Conservation (phyloP, 2,329 filamentous ascomycete species). For the Aspergillus puulaauensis region DNA sequence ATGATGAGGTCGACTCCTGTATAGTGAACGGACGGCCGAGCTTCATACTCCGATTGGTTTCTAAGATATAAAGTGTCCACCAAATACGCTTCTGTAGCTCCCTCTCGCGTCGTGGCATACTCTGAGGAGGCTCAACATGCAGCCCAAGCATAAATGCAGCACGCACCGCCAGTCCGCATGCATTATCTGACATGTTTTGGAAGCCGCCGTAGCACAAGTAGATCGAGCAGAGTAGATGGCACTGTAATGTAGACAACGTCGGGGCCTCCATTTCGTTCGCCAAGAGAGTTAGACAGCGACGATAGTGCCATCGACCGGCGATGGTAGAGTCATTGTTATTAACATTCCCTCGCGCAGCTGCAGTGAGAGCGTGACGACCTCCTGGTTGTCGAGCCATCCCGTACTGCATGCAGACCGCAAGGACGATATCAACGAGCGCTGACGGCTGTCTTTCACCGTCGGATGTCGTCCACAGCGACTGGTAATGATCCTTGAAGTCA, state of each 20-base stretch:
- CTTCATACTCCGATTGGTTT: conserved; percentile 18
- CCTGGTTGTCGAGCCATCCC: neutral
- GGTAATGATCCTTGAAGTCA: conserved; percentile 21
- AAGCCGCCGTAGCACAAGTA: conserved; percentile 5
- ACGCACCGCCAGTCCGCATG: neutral
- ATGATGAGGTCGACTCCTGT: neutral
- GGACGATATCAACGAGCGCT: conserved; percentile 21
- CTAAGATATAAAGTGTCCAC: conserved; percentile 11
- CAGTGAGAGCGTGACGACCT: neutral
- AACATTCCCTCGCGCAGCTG: neutral
- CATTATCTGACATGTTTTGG: conserved; percentile 6
- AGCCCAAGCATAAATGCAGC: conserved; percentile 2
- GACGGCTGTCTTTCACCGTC: conserved; percentile 12
- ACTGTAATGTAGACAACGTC: conserved; percentile 2
- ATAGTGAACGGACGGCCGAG: conserved; percentile 19
- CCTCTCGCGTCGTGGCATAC: neutral
- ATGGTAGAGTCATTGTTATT: neutral
- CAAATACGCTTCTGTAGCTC: conserved; percentile 4
- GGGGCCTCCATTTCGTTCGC: conserved; percentile 7
- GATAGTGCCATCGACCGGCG: conserved; percentile 7
- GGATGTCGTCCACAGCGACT: conserved; percentile 13
- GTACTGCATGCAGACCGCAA: conserved; percentile 25
- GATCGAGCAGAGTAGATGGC: conserved; percentile 2
- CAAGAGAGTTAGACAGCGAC: conserved; percentile 1
- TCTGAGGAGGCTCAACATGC: neutral